Conservation (phyloP, 2,329 filamentous ascomycete species). For the Cadophora sp. region DNA sequence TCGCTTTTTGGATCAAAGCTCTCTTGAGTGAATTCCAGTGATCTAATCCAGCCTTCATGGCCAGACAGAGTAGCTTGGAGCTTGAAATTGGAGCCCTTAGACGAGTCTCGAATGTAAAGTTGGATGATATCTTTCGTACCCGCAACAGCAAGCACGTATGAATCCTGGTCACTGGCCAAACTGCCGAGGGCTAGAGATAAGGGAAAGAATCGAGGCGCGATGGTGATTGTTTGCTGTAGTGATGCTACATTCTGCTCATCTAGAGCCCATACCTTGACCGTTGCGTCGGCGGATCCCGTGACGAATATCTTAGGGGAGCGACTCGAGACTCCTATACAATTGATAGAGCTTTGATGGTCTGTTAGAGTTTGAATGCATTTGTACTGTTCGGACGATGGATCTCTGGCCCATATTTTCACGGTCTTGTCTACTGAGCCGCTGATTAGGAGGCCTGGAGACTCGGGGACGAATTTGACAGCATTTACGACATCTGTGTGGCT, state of each 20-base stretch:
- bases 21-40: slow-evolving; percentile 78
- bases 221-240: slow-evolving; percentile 73
- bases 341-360: slow-evolving; percentile 75
- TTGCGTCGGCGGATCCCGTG: slow-evolving; percentile 83
- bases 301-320: slow-evolving; percentile 58
- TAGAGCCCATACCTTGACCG: slow-evolving; percentile 73
- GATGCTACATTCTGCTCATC: slow-evolving; percentile 50
- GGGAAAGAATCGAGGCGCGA: slow-evolving; percentile 82
- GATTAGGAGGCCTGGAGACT: slow-evolving; percentile 65
- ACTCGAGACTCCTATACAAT: slow-evolving; percentile 60
- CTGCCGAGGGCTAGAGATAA: slow-evolving; percentile 73
- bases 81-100: slow-evolving; percentile 60
- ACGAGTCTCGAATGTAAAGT: slow-evolving; percentile 67
- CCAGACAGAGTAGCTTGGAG: slow-evolving; percentile 81
- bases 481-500: slow-evolving; percentile 85
- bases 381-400: slow-evolving; percentile 42
- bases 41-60: slow-evolving; percentile 94
- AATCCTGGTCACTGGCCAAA: slow-evolving; percentile 57
- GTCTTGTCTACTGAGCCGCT: slow-evolving; percentile 84
- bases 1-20: slow-evolving; percentile 62
- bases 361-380: slow-evolving; percentile 59
- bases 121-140: slow-evolving; percentile 87
- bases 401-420: slow-evolving; percentile 73
- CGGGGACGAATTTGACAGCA: slow-evolving; percentile 77
- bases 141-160: slow-evolving; percentile 78